Evolutionary conservation across 78 protist species (phyloP).

Genomic region (Tieghemostelium lacteum): DNA sequence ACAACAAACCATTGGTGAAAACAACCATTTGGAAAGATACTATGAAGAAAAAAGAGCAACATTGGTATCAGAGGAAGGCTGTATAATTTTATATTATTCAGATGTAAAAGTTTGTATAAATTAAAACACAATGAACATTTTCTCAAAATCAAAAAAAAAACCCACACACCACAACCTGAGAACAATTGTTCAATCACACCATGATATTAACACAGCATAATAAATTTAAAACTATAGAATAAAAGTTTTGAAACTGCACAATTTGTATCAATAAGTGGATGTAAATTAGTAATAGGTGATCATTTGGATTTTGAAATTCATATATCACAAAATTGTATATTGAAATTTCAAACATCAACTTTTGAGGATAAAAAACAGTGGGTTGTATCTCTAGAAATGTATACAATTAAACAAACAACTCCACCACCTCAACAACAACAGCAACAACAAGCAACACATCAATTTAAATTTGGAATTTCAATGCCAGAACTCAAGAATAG

Average conservation of each 20-base stretch:
- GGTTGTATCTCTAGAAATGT: background rate
- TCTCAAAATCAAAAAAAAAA: too few species aligned
- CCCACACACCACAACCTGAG: too few species aligned
- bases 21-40: background rate
- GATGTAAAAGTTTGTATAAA: slow-evolving; percentile 1
- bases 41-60: slow-evolving; percentile 24
- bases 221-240: background rate
- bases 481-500: slow-evolving; percentile 10
- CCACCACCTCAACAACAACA: too few species aligned
- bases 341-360: slow-evolving; percentile 7
- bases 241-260: slow-evolving; percentile 35
- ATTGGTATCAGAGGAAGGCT: slow-evolving; percentile 14
- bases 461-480: slow-evolving; percentile 14
- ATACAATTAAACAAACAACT: too few species aligned
- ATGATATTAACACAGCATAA: too few species aligned
- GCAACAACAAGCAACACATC: too few species aligned
- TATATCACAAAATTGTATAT: background rate
- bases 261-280: slow-evolving; percentile 13
- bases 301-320: slow-evolving; percentile 5
- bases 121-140: background rate
- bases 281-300: slow-evolving; percentile 3
- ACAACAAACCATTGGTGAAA: background rate
- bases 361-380: slow-evolving; percentile 13
- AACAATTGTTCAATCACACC: too few species aligned
- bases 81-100: slow-evolving; percentile 10